Evolutionary conservation across 1,284 basidiomycete genomes (phyloP).

Genomic region (Ustilago trichophora): DNA sequence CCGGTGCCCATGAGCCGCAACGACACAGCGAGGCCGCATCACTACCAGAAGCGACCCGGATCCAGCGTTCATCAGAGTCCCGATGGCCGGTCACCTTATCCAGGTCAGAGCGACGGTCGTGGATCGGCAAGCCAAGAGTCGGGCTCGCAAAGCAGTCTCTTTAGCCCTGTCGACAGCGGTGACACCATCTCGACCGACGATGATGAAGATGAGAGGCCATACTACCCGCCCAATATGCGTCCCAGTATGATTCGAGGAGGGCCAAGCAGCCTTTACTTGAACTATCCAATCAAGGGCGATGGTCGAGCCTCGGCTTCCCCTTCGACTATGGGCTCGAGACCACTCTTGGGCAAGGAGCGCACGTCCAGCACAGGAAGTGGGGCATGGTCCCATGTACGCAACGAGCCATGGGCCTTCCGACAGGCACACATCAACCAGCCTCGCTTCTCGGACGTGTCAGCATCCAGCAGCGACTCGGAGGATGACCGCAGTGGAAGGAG

Average conservation of each 20-base stretch:
- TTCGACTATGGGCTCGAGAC: slow-evolving; percentile 9
- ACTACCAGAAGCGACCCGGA: slow-evolving; percentile 43
- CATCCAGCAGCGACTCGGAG: slow-evolving; percentile 41
- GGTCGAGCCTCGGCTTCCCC: slow-evolving; percentile 23
- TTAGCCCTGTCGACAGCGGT: slow-evolving; percentile 50
- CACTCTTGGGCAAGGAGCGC: slow-evolving; percentile 27
- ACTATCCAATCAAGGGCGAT: slow-evolving; percentile 27
- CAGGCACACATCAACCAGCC: slow-evolving; percentile 39
- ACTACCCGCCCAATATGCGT: slow-evolving; percentile 43
- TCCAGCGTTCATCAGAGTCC: slow-evolving; percentile 31
- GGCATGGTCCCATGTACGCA: slow-evolving; percentile 40
- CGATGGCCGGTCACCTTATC: slow-evolving; percentile 22
- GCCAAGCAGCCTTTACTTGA: slow-evolving; percentile 46
- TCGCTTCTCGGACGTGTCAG: slow-evolving; percentile 41
- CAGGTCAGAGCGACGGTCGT: slow-evolving; percentile 20
- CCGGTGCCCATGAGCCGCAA: slow-evolving; percentile 38
- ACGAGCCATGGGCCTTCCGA: slow-evolving; percentile 41
- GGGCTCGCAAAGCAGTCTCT: slow-evolving; percentile 43
- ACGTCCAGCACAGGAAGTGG: slow-evolving; percentile 31
- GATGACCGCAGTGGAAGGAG: slow-evolving; percentile 28
- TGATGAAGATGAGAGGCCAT: slow-evolving; percentile 54
- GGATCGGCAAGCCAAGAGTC: slow-evolving; percentile 37
- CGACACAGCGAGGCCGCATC: slow-evolving; percentile 43
- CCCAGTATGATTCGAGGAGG: slow-evolving; percentile 51
- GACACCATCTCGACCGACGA: slow-evolving; percentile 53